Conservation (phyloP, 768 basidiomycete genomes). For the Boletus coccyginus region DNA sequence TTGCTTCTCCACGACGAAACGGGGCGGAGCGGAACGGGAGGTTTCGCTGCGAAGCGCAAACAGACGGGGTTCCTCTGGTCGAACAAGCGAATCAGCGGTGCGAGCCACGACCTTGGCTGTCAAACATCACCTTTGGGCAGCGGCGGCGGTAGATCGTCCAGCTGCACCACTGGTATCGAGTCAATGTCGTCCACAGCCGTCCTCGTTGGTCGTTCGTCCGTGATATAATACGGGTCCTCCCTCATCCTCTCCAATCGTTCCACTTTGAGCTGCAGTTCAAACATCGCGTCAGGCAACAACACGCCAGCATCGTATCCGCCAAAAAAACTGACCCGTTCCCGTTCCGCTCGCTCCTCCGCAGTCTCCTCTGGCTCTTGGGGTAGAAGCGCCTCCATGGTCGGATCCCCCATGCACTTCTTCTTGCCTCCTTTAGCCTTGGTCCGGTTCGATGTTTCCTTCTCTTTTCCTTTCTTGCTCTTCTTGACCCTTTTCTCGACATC, state of each 20-base stretch:
- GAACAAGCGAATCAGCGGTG: constrained; percentile 30
- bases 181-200: constrained; percentile 63
- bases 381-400: constrained; percentile 28
- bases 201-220: constrained; percentile 53
- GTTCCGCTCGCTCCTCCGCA: constrained; percentile 55
- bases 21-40: constrained; percentile 40
- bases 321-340: constrained; percentile 55
- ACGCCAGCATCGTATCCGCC: neutral
- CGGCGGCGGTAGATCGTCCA: constrained; percentile 70
- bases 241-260: constrained; percentile 73
- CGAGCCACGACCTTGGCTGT: neutral
- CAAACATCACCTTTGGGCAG: constrained; percentile 29
- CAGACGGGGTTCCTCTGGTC: constrained; percentile 36
- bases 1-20: constrained; percentile 66
- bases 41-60: constrained; percentile 44
- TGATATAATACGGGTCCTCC: constrained; percentile 91
- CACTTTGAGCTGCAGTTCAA: constrained; percentile 55
- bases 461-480: constrained; percentile 44
- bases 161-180: constrained; percentile 83
- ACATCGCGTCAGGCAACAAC: constrained; percentile 1
- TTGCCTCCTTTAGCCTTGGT: constrained; percentile 36
- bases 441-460: constrained; percentile 36
- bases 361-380: constrained; percentile 49
- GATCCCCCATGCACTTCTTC: constrained; percentile 43
- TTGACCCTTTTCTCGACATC: constrained; percentile 42